Conservation (phyloP, 306 rosid species). For the Prosopis cineraria region DNA sequence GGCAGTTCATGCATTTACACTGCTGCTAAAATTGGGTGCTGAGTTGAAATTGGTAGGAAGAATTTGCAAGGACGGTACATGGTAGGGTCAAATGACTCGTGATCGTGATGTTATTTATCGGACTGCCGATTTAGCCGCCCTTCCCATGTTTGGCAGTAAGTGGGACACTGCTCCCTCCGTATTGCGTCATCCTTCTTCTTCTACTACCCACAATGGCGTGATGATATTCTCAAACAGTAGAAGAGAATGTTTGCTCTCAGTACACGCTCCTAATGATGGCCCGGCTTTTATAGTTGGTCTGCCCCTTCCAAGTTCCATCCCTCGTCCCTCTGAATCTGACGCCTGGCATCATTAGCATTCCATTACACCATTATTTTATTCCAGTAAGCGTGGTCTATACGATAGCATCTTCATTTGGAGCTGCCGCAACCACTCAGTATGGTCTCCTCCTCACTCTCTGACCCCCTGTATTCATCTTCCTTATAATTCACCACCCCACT, state of each 20-base stretch:
- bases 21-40: not conserved
- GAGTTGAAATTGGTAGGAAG: not conserved
- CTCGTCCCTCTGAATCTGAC: too few relatives aligned
- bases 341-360: too few relatives aligned
- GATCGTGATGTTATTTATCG: not conserved
- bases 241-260: not conserved
- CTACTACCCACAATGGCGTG: not conserved
- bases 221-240: too few relatives aligned
- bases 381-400: too few relatives aligned
- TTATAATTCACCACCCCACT: not conserved
- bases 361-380: too few relatives aligned
- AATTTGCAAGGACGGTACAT: not conserved
- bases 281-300: too few relatives aligned
- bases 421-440: too few relatives aligned
- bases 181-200: not conserved
- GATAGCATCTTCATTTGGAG: too few relatives aligned
- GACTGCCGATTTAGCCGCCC: conserved; percentile 32
- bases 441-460: too few relatives aligned
- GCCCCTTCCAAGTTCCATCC: too few relatives aligned
- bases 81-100: conserved; percentile 3
- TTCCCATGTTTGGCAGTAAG: conserved; percentile 13
- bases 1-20: conserved; percentile 5
- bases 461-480: not conserved
- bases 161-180: conserved; percentile 6
- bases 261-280: too few relatives aligned